Conservation (phyloP, 2,329 filamentous ascomycete species). For the Aspergillus sp. region DNA sequence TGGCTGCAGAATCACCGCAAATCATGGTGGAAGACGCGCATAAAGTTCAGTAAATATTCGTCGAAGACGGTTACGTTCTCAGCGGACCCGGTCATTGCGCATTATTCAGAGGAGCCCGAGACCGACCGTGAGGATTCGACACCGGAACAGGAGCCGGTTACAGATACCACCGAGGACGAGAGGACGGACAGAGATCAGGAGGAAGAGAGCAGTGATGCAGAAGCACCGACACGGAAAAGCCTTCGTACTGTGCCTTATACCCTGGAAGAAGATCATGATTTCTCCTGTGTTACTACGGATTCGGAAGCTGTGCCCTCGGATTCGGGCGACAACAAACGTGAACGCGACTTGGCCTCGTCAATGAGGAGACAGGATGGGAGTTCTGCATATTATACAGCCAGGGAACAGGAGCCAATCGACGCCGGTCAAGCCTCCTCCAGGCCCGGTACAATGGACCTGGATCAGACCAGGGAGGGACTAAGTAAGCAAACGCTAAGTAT, state of each 20-base stretch:
- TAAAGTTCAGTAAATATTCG: constrained; percentile 49
- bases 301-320: constrained; percentile 12
- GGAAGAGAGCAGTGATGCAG: constrained; percentile 12
- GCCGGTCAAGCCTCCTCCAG: constrained; percentile 20
- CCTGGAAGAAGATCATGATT: constrained; percentile 19
- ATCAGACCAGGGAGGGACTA: constrained; percentile 6
- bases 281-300: constrained; percentile 3
- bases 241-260: constrained; percentile 30
- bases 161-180: constrained; percentile 23
- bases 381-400: constrained; percentile 36
- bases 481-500: constrained; percentile 20
- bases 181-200: constrained; percentile 18
- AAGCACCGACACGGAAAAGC: neutral
- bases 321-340: constrained; percentile 6
- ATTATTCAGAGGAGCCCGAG: constrained; percentile 34
- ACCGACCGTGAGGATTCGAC: neutral
- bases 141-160: constrained; percentile 17
- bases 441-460: constrained; percentile 7
- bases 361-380: constrained; percentile 23
- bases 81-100: constrained; percentile 47
- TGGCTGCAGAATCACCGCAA: constrained; percentile 66
- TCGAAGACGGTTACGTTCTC: constrained; percentile 55
- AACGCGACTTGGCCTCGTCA: constrained; percentile 4
- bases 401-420: constrained; percentile 25
- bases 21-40: constrained; percentile 59